Evolutionary conservation across 768 basidiomycete genomes (phyloP).

Genomic region (Boletus huronensis): DNA sequence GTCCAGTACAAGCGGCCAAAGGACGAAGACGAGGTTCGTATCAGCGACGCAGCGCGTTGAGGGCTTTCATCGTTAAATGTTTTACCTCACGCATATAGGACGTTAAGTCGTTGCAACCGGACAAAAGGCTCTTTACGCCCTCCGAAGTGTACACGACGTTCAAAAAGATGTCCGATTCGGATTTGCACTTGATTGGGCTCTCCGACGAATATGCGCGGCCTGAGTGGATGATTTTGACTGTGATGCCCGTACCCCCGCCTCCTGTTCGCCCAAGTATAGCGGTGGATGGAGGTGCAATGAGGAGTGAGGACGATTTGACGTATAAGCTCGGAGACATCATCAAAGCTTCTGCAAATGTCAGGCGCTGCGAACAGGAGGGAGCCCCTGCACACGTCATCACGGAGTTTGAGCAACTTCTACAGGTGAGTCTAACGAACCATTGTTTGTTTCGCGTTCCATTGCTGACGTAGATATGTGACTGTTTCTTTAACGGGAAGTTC

Average conservation of each 20-base stretch:
- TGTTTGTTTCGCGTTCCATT: background rate
- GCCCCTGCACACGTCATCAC: conserved; percentile 94
- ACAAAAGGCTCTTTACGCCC: conserved; percentile 78
- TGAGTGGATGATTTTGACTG: conserved; percentile 99
- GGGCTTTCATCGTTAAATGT: conserved; percentile 10
- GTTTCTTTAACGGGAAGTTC: conserved; percentile 50
- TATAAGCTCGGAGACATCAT: conserved; percentile 97
- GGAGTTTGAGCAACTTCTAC: conserved; percentile 93
- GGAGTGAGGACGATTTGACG: conserved; percentile 97
- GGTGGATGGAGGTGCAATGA: conserved; percentile 94
- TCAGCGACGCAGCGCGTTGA: conserved; percentile 2
- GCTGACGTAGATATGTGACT: background rate
- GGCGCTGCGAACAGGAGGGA: conserved; percentile 92
- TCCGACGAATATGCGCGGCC: conserved; percentile 95
- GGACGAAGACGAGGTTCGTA: conserved; percentile 90
- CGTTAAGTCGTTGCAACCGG: conserved; percentile 74
- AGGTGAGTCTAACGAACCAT: conserved; percentile 49
- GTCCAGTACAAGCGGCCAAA: conserved; percentile 93
- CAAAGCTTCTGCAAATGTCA: conserved; percentile 89
- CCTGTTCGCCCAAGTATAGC: conserved; percentile 98
- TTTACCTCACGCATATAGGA: conserved; percentile 46
- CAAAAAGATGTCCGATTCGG: conserved; percentile 90
- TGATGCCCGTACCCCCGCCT: conserved; percentile 95
- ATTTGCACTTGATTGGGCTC: conserved; percentile 85
- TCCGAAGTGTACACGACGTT: conserved; percentile 92